Evolutionary conservation across 768 basidiomycete genomes (phyloP).

Genomic region (Filobasidium floriforme): DNA sequence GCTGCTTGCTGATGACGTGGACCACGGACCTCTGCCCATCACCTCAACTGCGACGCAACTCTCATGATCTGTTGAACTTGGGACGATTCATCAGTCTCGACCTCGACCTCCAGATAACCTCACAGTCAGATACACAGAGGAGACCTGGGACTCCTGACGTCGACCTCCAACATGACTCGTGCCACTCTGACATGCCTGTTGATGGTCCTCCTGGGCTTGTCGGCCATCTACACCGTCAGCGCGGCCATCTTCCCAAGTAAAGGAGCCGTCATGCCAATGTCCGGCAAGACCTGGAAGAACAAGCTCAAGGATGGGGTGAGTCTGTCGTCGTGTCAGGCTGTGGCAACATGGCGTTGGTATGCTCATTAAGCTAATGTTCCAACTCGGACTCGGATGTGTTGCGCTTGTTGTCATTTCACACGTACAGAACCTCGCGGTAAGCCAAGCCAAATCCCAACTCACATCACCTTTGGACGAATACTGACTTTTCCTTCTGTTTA

Average conservation of each 20-base stretch:
- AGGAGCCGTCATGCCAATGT: constrained; percentile 12
- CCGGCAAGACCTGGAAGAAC: constrained; percentile 19
- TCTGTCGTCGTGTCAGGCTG: not conserved
- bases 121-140: not conserved
- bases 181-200: not conserved
- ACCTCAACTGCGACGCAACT: too few relatives aligned
- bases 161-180: not conserved
- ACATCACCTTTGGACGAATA: too few relatives aligned
- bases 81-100: too few relatives aligned
- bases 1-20: too few relatives aligned
- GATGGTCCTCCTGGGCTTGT: not conserved
- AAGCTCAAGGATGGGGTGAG: constrained; percentile 16
- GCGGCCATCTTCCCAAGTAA: constrained; percentile 12
- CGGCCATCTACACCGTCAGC: not conserved
- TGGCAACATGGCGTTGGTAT: too few relatives aligned
- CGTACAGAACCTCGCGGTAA: constrained; percentile 13
- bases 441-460: not conserved
- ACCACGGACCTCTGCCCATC: too few relatives aligned
- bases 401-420: not conserved
- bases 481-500: not conserved
- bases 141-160: not conserved
- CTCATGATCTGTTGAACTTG: too few relatives aligned
- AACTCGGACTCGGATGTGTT: not conserved
- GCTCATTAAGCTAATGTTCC: too few relatives aligned
- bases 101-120: too few relatives aligned